A percentile compares a stretch with the other conserved stretches of the same genome.
phyloP scores from a whole-genome alignment of 2,329 filamentous ascomycete species.

The Coniochaeta prunicola region DNA sequence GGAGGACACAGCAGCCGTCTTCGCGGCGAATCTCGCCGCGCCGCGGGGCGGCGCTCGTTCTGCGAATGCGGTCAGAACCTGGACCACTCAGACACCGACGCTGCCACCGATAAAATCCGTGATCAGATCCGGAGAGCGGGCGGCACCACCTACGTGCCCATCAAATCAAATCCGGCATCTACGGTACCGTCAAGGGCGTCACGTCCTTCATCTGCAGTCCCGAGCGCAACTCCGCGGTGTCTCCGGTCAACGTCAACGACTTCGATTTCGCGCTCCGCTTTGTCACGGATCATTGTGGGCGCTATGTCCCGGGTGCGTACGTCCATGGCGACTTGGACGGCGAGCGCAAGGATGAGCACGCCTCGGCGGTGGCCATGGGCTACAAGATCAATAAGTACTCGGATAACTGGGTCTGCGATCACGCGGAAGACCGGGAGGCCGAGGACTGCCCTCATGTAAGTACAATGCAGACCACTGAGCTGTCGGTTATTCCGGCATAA shows the following conservation, averaged over 20 bases:
- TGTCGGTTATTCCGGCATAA: no score
- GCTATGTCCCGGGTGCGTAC: background rate
- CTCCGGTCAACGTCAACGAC: background rate
- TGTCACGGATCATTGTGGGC: background rate
- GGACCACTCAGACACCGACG: background rate
- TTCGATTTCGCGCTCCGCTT: background rate
- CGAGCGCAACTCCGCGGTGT: background rate
- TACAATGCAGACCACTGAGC: no score
- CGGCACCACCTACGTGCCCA: background rate
- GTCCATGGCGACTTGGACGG: background rate
- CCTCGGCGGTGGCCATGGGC: background rate
- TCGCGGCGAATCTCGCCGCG: background rate
- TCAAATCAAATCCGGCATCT: background rate
- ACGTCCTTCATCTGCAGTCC: background rate
- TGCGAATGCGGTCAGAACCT: background rate
- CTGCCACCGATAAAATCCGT: background rate
- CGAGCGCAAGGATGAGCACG: background rate
- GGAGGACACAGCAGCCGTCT: background rate
- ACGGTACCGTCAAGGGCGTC: background rate
- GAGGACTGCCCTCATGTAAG: no score
- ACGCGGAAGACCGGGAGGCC: background rate
- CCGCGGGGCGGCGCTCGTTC: background rate
- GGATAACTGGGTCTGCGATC: background rate
- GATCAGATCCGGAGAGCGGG: background rate
- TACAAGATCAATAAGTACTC: background rate